Evolutionary conservation across 2,329 filamentous ascomycete species (phyloP), one percentile per base, ranked within the genome.

Genomic region (Macrophomina tecta): DNA sequence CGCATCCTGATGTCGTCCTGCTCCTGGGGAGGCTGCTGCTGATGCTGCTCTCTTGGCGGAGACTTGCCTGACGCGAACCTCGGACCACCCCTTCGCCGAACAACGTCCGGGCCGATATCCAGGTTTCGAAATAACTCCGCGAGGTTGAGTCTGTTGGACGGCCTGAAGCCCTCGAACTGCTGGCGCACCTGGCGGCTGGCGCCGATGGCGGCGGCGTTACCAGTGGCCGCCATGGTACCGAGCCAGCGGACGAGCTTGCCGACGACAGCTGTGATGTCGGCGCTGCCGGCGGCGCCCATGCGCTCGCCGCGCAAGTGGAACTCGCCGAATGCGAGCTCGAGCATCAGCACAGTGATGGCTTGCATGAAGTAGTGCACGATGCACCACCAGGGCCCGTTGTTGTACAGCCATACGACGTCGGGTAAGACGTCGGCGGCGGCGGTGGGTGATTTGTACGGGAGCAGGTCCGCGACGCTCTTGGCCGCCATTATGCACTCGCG

Each of bases 321-420:
- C 5, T 68, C 60, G 14, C 74, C 69, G 60, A 75, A 74, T 7
- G 74, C 74, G 5, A 81, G 64, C 66, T 80, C 79, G 6, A 79
- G 72, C 67, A 80, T 71, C 12, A 81, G 70, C 30, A 81, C 68
- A 1, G 74, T 71, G 4, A 76, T 70, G 6, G 78, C 75, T 70
- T 81, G 79, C 72, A 79, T 77, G 14, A 82, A 70, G 56, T 76
- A 73, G 64, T 81, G 79, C 14, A 80, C 69, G 18, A 78, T 69
- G n/a, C 73, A 76, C 78, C 78, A 81, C 79, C 79, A 81, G 3
- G 79, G 79, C 2, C 74, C 74, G 23, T 74, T 70, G 46, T 74
- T 67, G 64, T 79, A 79, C 8, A 67, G n/a, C 65, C 65, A 67
- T 2, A 73, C 63, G 23, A 23, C 23, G 23, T 23, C 8, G 66